phyloP scores from a whole-genome alignment of 345 rosid genomes.

The Excoecaria agallocha region DNA sequence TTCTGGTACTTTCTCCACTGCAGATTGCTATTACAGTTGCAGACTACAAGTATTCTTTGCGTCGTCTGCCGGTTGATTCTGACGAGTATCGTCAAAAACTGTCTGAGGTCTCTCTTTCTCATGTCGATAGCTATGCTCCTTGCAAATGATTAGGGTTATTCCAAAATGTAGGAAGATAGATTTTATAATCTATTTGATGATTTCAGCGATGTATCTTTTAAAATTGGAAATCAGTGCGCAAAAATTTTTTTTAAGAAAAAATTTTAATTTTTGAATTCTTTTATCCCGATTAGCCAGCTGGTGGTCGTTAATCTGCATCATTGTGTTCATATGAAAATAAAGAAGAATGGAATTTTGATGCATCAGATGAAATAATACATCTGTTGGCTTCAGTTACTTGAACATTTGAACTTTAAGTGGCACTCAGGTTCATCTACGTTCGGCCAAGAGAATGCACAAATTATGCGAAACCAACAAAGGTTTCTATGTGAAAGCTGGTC shows the following conservation, averaged over 20 bases:
- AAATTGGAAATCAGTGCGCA: not conserved
- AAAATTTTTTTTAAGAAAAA: not conserved
- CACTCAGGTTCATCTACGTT: constrained; percentile 71
- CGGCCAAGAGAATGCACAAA: constrained; percentile 60
- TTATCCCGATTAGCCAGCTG: no score
- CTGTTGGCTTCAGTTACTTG: constrained; percentile 1
- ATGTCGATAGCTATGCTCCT: not conserved
- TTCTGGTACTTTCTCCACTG: not conserved
- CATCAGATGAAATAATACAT: not conserved
- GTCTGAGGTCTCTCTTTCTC: constrained; percentile 49
- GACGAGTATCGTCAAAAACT: constrained; percentile 48
- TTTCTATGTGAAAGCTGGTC: constrained; percentile 88
- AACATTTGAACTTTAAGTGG: not conserved
- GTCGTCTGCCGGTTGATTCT: constrained; percentile 38
- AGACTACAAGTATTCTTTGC: constrained; percentile 64
- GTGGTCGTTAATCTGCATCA: not conserved
- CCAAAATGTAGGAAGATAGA: not conserved
- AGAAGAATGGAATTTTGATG: not conserved
- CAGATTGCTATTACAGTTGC: constrained; percentile 59
- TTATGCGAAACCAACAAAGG: constrained; percentile 81
- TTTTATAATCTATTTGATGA: not conserved
- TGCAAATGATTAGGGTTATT: not conserved
- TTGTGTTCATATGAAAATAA: no score
- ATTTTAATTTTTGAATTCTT: no score
- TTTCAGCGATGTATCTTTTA: not conserved